Base-by-base conservation (phyloP, 2,329 filamentous ascomycete species). In the Colletotrichum cordylinicola region DNA sequence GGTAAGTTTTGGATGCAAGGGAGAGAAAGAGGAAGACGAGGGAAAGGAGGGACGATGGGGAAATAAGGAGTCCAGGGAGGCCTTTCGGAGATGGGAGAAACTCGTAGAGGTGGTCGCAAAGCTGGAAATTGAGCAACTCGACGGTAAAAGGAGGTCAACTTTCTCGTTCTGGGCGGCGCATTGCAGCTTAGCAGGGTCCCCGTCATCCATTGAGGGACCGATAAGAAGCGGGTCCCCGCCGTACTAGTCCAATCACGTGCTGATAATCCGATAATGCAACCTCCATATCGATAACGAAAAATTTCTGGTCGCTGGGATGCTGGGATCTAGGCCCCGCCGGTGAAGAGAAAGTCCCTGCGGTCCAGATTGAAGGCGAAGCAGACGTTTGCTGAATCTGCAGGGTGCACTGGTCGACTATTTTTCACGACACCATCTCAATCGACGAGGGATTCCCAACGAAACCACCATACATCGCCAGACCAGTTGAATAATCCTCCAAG, bases 141-240 rank as follows among this genome's bases (percentile, higher is more conserved):
- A 58, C 65, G 29, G 64, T 71, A 75, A 76, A 75, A 75, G 72
- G 74, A 76, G 74, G 68, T 75, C 64, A 39, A 72, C 72, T 67
- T 66, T 74, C 37, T 27, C 39, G 31, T 67, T 24, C 33, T 55
- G 21, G 48, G 74, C 43, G 43, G 43, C 74, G 70, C 58, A 73
- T 73, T 65, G 31, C 61, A 70, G 31, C 55, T 72, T 72, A 62
- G 61, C 61, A 55, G 55, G 29, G 52, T 24, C 62, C 74, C 70
- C 43, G 70, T 75, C 74, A 69, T 73, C 58, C 70, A 64, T 70
- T 73, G 66, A 37, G 56, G 52, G 72, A 64, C 37, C 35, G 48
- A 60, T 58, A 70, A 64, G n/a, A 52, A 52, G 67, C 66, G 48
- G 60, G 27, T 27, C 21, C 43, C 55, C 55, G 24, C 24, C 55